Percentiles rank a stretch among this genome's conserved stretches.
These are phyloP conservation scores for Grosmannia huntii DNA, from an alignment of 2,329 filamentous ascomycete species.

Conservation along the genomic window DNA sequence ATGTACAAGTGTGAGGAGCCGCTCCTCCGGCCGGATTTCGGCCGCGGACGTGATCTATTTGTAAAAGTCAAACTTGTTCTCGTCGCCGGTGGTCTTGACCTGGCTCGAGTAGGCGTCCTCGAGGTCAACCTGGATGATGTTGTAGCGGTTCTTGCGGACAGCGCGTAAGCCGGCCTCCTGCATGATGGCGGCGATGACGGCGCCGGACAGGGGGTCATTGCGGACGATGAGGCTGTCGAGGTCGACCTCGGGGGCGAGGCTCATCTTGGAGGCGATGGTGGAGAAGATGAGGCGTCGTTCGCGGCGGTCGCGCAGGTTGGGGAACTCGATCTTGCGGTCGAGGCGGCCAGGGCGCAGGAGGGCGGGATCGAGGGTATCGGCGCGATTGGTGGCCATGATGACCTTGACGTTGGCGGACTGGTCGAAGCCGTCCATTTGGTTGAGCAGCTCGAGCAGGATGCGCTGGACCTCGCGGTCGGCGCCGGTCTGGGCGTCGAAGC, in stretches of 20 bases:
- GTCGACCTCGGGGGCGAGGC: slow-evolving; percentile 88
- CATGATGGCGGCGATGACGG: slow-evolving; percentile 97
- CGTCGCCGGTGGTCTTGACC: slow-evolving; percentile 64
- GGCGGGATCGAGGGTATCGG: slow-evolving; percentile 91
- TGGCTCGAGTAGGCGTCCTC: slow-evolving; percentile 96
- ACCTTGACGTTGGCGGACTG: slow-evolving; percentile 99
- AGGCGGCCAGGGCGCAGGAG: slow-evolving; percentile 88
- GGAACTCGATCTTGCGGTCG: slow-evolving; percentile 98
- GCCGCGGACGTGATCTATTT: slow-evolving; percentile 35
- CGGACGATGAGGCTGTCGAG: slow-evolving; percentile 91
- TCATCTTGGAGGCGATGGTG: slow-evolving; percentile 97
- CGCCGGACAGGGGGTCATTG: slow-evolving; percentile 89
- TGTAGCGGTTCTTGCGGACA: slow-evolving; percentile 95
- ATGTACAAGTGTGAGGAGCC: background rate
- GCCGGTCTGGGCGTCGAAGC: slow-evolving; percentile 96
- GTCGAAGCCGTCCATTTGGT: slow-evolving; percentile 99
- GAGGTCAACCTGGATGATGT: slow-evolving; percentile 94
- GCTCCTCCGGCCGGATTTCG: background rate
- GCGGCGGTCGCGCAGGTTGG: slow-evolving; percentile 81
- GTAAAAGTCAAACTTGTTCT: slow-evolving; percentile 84
- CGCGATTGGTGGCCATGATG: slow-evolving; percentile 99
- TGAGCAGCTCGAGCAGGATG: slow-evolving; percentile 91
- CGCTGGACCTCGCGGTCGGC: slow-evolving; percentile 97
- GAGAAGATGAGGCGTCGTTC: slow-evolving; percentile 94
- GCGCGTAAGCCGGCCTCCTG: slow-evolving; percentile 92